These are phyloP conservation scores for Globisporangium recalcitrans DNA, from an alignment of 352 stramenopile genomes.

Conservation along the genomic window DNA sequence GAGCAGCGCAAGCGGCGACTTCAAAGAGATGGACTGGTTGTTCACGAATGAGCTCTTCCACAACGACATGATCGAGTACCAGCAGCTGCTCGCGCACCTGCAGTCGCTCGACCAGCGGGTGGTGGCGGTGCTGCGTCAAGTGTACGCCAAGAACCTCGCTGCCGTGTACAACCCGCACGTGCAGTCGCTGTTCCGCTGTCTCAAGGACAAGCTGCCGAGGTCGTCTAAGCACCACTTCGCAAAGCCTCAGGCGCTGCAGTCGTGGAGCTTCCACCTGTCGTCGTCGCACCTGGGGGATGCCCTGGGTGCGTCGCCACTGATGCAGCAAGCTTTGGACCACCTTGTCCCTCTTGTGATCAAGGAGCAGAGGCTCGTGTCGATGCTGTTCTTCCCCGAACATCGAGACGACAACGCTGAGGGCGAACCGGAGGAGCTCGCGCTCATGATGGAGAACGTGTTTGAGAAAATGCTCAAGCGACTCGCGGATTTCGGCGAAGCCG, in stretches of 20 bases:
- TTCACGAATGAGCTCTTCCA: slow-evolving; percentile 66
- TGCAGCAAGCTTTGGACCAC: slow-evolving; percentile 69
- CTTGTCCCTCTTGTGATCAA: slow-evolving; percentile 47
- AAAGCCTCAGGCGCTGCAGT: slow-evolving; percentile 58
- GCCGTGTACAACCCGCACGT: slow-evolving; percentile 48
- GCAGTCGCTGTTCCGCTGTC: slow-evolving; percentile 49
- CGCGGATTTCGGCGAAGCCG: slow-evolving; percentile 64
- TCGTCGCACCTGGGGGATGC: slow-evolving; percentile 47
- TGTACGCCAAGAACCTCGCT: slow-evolving; percentile 51
- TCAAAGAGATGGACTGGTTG: slow-evolving; percentile 55
- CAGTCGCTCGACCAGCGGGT: slow-evolving; percentile 38
- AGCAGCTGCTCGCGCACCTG: slow-evolving; percentile 34
- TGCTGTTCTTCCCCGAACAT: slow-evolving; percentile 43
- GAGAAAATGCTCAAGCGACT: slow-evolving; percentile 71
- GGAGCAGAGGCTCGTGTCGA: slow-evolving; percentile 40
- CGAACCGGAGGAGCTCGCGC: slow-evolving; percentile 40
- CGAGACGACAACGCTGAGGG: slow-evolving; percentile 11
- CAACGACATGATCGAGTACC: slow-evolving; percentile 34
- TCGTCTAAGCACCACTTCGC: slow-evolving; percentile 42
- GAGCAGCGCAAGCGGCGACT: slow-evolving; percentile 16
- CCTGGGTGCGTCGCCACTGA: slow-evolving; percentile 45
- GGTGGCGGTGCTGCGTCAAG: slow-evolving; percentile 28
- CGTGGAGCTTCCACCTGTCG: slow-evolving; percentile 59
- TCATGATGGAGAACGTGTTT: slow-evolving; percentile 63
- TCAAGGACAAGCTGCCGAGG: slow-evolving; percentile 57